Conservation (phyloP, 176 grass and related monocot genomes). For the Pontederia paniculata region DNA sequence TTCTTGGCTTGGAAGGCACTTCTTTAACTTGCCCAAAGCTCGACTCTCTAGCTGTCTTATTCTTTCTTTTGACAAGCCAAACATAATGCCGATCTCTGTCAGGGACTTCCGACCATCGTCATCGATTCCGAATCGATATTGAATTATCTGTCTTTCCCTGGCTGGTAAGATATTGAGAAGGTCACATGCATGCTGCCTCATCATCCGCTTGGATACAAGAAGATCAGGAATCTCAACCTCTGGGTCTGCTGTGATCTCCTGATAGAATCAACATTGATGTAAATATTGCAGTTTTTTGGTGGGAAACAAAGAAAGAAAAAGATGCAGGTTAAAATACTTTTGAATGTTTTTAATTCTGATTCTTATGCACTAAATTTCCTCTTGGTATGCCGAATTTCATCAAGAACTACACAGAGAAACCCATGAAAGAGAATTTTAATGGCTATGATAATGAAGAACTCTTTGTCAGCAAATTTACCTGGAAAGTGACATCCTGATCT, state of each 20-base stretch:
- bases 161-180: slow-evolving; percentile 56
- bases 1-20: slow-evolving; percentile 32
- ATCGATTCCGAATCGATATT: slow-evolving; percentile 57
- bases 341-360: too few relatives aligned
- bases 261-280: slow-evolving; percentile 8
- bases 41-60: slow-evolving; percentile 66
- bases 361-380: too few relatives aligned
- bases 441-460: too few relatives aligned
- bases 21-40: slow-evolving; percentile 53
- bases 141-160: slow-evolving; percentile 68
- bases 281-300: neutral
- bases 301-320: too few relatives aligned
- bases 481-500: slow-evolving; percentile 49
- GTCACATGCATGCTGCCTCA: slow-evolving; percentile 47
- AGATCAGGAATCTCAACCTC: slow-evolving; percentile 52
- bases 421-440: too few relatives aligned
- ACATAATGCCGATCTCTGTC: slow-evolving; percentile 58
- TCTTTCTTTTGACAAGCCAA: slow-evolving; percentile 66
- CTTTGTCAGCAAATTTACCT: slow-evolving; percentile 26
- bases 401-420: too few relatives aligned
- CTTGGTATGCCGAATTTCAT: too few relatives aligned
- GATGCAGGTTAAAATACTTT: too few relatives aligned
- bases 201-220: slow-evolving; percentile 38
- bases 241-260: slow-evolving; percentile 66
- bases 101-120: slow-evolving; percentile 52